Evolutionary conservation across 805 yeast species (phyloP).

Genomic region (Zygoascus tannicola): DNA sequence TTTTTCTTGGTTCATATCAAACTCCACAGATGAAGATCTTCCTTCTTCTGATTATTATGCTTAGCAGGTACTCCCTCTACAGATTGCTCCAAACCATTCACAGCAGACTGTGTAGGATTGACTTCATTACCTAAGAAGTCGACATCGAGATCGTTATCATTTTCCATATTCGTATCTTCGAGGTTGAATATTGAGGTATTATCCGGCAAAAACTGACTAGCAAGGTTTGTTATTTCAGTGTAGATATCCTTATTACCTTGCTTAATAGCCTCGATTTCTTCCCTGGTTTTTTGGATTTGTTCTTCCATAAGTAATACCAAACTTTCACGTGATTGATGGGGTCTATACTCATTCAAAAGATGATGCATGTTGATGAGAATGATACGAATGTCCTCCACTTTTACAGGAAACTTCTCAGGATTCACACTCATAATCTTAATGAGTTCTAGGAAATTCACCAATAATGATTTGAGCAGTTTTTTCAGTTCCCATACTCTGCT

Average conservation of each 20-base stretch:
- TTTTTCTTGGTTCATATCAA: not conserved
- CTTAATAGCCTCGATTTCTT: conserved; percentile 29
- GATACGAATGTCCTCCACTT: conserved; percentile 70
- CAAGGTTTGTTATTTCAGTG: conserved; percentile 29
- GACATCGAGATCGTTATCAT: too few species aligned
- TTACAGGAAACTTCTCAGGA: conserved; percentile 53
- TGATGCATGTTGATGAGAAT: conserved; percentile 87
- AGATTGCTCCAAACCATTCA: too few species aligned
- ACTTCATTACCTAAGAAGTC: too few species aligned
- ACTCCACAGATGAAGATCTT: conserved; percentile 2
- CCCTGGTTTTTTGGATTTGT: conserved; percentile 38
- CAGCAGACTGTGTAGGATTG: too few species aligned
- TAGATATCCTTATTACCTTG: conserved; percentile 35
- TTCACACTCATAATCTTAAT: conserved; percentile 66
- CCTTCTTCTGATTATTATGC: not conserved
- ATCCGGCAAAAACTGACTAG: conserved; percentile 24
- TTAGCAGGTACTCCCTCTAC: not conserved
- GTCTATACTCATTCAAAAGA: conserved; percentile 80
- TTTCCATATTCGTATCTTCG: too few species aligned
- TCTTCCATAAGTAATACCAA: conserved; percentile 63
- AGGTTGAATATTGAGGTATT: too few species aligned
- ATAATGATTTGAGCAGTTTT: conserved; percentile 64
- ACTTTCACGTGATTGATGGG: conserved; percentile 91
- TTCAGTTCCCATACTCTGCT: conserved; percentile 66
- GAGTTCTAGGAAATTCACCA: conserved; percentile 73